Evolutionary conservation across 345 rosid species (phyloP), one percentile per base, ranked within the genome.

Genomic region (Erucastrum elatum): DNA sequence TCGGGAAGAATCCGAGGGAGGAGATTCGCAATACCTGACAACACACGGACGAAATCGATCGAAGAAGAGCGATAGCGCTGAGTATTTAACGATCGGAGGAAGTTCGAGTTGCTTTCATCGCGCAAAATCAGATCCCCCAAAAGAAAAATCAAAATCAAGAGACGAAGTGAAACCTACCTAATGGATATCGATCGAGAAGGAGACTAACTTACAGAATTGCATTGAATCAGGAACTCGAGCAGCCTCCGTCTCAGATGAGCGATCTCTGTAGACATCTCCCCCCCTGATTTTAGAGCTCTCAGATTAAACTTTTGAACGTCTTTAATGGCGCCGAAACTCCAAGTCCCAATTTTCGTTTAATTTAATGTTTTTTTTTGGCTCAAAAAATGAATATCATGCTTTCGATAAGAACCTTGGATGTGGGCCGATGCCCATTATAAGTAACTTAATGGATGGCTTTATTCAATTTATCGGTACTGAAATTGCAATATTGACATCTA

Each of bases 1-100:
- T 31, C 77, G 13, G 46, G 1, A 58, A 78, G 4, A 27, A 55
- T 34, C 6, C 1, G 31, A 15, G 35, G 37, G 26, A 0, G 0
- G 17, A 37, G 1, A 70, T 17, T 33, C 68, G 68, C 5, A 3
- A 29, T 70, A 91, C 92, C 91, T 83, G 78, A 82, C 30, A 31
- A 89, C 74, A 62, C 85, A 85, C 4, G 85, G 81, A 34, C 56
- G 80, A 82, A 90, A 91, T 62, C 96, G 90, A 74, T 84, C 89
- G 1, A 85, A 85, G 66, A 94, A 91, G 73, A 91, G 91, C 8
- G 91, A 86, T 26, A 90, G 66, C 0, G 97, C 83, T 6, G 93
- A 82, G 84, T 91, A 91, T 58, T 94, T 94, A 80, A 91, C 88
- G 6, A 82, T 46, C 8, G 96, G 93, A 75, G 86, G 75, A 62